phyloP scores from a whole-genome alignment of 768 basidiomycete species.

The Amanita polypyramis region DNA sequence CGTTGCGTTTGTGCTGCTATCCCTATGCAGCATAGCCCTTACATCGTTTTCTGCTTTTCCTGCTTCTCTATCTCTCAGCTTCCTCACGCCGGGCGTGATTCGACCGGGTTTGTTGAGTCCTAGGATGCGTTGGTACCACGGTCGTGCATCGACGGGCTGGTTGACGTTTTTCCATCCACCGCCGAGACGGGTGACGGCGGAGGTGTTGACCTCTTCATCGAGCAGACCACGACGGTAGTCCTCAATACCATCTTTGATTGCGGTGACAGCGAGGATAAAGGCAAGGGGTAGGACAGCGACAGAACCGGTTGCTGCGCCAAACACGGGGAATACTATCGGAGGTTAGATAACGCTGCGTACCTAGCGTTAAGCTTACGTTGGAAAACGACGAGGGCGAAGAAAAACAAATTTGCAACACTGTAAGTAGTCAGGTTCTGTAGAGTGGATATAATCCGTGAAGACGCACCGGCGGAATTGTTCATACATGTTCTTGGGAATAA shows the following conservation, averaged over 20 bases:
- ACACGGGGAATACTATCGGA: conserved; percentile 70
- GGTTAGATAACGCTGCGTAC: not conserved
- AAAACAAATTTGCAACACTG: conserved; percentile 89
- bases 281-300: conserved; percentile 78
- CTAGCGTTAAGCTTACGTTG: conserved; percentile 40
- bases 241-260: conserved; percentile 92
- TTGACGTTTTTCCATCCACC: conserved; percentile 86
- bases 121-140: conserved; percentile 67
- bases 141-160: conserved; percentile 64
- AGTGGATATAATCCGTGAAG: not conserved
- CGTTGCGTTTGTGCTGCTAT: conserved; percentile 17
- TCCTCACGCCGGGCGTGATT: conserved; percentile 77
- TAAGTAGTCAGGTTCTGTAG: conserved; percentile 6
- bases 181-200: conserved; percentile 81
- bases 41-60: conserved; percentile 46
- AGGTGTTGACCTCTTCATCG: conserved; percentile 93
- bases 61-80: conserved; percentile 75
- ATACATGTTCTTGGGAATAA: conserved; percentile 87
- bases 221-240: conserved; percentile 84
- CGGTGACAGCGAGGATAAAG: conserved; percentile 83
- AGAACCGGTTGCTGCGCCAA: conserved; percentile 77
- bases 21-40: conserved; percentile 31
- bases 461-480: conserved; percentile 87
- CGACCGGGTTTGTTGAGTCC: conserved; percentile 61
- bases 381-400: conserved; percentile 71